phyloP scores from a whole-genome alignment of 352 stramenopile species.

The Phytophthora colocasiae region DNA sequence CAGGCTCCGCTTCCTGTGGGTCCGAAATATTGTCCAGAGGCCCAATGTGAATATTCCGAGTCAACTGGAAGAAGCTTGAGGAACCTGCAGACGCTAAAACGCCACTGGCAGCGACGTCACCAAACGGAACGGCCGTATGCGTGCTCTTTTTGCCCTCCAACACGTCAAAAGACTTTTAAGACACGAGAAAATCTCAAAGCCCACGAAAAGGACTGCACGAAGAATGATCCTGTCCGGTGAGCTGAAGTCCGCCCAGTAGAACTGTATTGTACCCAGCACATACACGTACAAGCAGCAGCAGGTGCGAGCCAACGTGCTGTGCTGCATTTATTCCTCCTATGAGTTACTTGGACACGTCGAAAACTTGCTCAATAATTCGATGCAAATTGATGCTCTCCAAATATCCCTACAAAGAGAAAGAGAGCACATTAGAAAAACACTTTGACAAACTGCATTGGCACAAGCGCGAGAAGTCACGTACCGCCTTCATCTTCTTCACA shows the following conservation, averaged over 20 bases:
- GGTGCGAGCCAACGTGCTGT: slow-evolving; percentile 20
- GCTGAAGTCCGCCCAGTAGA: neutral
- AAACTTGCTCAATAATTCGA: slow-evolving; percentile 84
- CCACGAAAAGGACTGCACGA: slow-evolving; percentile 69
- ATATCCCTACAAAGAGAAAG: slow-evolving; percentile 57
- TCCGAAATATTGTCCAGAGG: slow-evolving; percentile 67
- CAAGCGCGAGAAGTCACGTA: slow-evolving; percentile 36
- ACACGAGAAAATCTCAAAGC: slow-evolving; percentile 77
- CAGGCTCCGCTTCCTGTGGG: slow-evolving; percentile 61
- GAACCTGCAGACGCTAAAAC: slow-evolving; percentile 77
- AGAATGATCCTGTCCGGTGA: slow-evolving; percentile 29
- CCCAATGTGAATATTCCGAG: slow-evolving; percentile 59
- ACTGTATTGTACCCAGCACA: slow-evolving; percentile 8
- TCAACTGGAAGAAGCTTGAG: slow-evolving; percentile 54
- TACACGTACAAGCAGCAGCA: slow-evolving; percentile 14
- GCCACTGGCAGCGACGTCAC: slow-evolving; percentile 75
- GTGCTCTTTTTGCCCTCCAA: slow-evolving; percentile 49
- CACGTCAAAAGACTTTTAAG: slow-evolving; percentile 66
- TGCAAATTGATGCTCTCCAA: slow-evolving; percentile 90
- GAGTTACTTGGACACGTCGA: slow-evolving; percentile 84
- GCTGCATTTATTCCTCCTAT: slow-evolving; percentile 18
- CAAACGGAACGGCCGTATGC: slow-evolving; percentile 60
- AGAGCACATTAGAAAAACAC: neutral
- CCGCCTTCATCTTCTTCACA: slow-evolving; percentile 87
- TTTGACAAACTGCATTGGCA: neutral